Base-by-base conservation (phyloP, 2,329 filamentous ascomycete genomes). In the Cladosporium sp. region DNA sequence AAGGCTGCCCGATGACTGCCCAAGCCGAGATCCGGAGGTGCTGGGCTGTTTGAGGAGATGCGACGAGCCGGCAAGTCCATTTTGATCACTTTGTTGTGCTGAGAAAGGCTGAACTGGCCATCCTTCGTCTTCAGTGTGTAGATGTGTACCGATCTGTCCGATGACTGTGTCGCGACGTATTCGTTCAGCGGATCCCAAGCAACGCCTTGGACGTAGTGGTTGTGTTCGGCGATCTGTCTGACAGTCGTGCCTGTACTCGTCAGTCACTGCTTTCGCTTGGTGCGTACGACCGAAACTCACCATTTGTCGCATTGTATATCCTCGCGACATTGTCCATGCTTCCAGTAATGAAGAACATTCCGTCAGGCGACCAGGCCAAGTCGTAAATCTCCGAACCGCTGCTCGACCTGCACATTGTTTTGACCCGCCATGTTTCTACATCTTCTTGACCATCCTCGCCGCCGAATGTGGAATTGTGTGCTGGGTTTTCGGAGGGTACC, bases 241-340 rank as follows among this genome's bases (percentile, higher is more conserved):
- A 96, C 86, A 57, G 91, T 77, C 68, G 77, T 73, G 15, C 79
- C 78, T 82, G 54, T 29, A 33, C 27, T 22, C 50, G 39, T 63
- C 39, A 59, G 57, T 63, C 19, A 32, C 11, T 47, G 32, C 9
- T 5, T 18, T 13, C n/a, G 7, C 15, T 8, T 27, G 18, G 16
- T 46, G 13, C 18, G 7, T n/a, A 12, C 8, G 29, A 5, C 22
- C 5, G 15, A 19, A 16, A 43, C 78, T 56, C 75, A 91, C 88
- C 92, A 62, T 87, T 93, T 57, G 87, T 85, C 50, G 91, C 88
- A 69, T 95, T 96, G 76, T 96, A 97, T 61, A 98, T 97, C 53
- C 92, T 82, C 52, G 93, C 91, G 66, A 97, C 85, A 67, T 98
- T 98, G 73, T 98, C 93, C 91, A 98, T 97, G 72, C 93, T 97